Evolutionary conservation across 2,329 filamentous ascomycete species (phyloP), one percentile per base, ranked within the genome.

Genomic region (Rachicladosporium sp.): DNA sequence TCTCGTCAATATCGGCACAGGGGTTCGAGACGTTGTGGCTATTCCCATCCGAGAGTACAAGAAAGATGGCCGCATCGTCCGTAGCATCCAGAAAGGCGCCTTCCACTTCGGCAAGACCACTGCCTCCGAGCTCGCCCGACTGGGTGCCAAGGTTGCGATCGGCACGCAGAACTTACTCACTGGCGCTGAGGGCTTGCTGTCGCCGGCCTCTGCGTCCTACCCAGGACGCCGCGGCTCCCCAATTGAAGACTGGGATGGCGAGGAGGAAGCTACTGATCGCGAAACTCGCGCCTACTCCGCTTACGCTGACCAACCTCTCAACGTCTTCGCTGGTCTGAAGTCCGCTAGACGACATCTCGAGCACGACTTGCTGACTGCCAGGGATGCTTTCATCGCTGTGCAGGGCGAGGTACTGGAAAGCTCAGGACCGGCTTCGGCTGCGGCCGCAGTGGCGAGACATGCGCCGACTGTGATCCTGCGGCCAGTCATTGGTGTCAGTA

Each of bases 381-480:
- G 80, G 41, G 87, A 98, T 62, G 91, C 89, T 8, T 86, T 98
- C 42, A 89, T 98, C 51, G 91, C 89, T 1, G 85, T 98, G 15
- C 89, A 91, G 1, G 84, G 82, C 0, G 89, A 96, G 57, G 76
- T 93, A 1, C 80, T 93, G 69, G 87, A 95, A 53, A 87, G 82
- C 52, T 75, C 78, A 13, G 87, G 77, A 43, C 88, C 89, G 1
- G 76, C 78, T 32, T 86, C 84, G 2, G 86, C 83, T 1, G 85
- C 86, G 9, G 78, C 69, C 53, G 88, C 82, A 1, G 78, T 98
- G 11, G 71, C 80, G 44, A 80, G 74, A 58, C 76, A 84, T 50
- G 87, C 88, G 23, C 91, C 91, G n/a, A 95, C 88, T 0, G 85
- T 96, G 12, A 82, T 98, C 37, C 76, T 98, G 50, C 70, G 88